Percentiles rank a stretch among this genome's conserved stretches.
phyloP scores from a whole-genome alignment of 176 grass and related monocot species.

The Hyparrhenia diplandra region DNA sequence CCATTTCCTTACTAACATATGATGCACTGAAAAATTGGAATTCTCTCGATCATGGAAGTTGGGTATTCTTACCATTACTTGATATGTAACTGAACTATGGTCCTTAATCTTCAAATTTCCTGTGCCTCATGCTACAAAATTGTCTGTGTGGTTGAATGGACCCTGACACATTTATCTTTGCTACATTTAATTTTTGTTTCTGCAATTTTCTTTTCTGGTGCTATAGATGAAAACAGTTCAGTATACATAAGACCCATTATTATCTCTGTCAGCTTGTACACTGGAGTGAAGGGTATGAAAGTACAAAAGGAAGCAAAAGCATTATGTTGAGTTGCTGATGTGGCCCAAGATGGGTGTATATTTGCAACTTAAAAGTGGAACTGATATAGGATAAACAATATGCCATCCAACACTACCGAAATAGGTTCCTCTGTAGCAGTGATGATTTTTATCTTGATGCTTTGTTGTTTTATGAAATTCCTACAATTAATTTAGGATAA shows the following conservation, averaged over 20 bases:
- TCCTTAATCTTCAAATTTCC: neutral
- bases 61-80: neutral
- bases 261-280: conserved; percentile 6
- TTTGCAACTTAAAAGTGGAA: neutral
- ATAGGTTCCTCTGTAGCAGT: neutral
- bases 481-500: neutral
- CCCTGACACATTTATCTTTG: neutral
- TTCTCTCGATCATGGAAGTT: neutral
- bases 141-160: neutral
- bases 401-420: neutral
- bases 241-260: neutral
- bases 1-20: neutral
- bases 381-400: neutral
- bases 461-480: neutral
- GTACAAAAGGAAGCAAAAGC: neutral
- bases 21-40: neutral
- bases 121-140: neutral
- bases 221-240: neutral
- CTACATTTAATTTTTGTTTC: neutral
- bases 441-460: neutral
- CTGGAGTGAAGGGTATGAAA: neutral
- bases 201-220: neutral
- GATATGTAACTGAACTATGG: neutral
- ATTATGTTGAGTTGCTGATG: neutral
- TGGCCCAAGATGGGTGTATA: neutral